Evolutionary conservation across 768 basidiomycete species (phyloP), one percentile per base, ranked within the genome.

Genomic region (Termitomyces sp.): DNA sequence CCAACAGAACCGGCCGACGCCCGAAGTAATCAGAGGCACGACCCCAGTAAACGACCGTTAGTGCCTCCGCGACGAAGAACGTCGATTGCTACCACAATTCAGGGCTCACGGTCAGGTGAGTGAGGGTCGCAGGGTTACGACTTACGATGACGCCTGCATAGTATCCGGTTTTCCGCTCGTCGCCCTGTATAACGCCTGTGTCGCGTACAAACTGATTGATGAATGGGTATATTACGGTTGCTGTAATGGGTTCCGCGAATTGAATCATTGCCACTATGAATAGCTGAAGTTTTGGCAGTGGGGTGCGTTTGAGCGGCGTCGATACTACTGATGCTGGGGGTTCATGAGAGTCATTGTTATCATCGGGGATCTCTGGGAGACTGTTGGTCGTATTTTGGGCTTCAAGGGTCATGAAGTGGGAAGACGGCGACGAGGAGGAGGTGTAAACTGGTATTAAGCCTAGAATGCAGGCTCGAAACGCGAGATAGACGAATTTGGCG

Each of bases 91-190:
- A 34, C 29, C 22, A 37, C 20, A 31, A 20, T 41, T 16, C 16
- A 29, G 24, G 12, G 34, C 3, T 26, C 18, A 34, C 2, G 18
- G 10, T 39, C 24, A 26, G n/a, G 39, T 8, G 12, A 5, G 14
- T 8, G 18, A 37, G 7, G 36, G n/a, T 34, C 39, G 0, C 68
- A 65, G 20, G 62, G 27, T 41, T 10, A n/a, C 31, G 4, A 63
- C 72, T 60, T 55, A 79, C 79, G 31, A 80, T 74, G 29, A 79
- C 57, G 5, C 79, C 79, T 43, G 77, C 79, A 63, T 76, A 81
- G 61, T 79, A 80, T 3, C 79, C 79, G 5, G 74, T 77, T 58
- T 72, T 75, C 5, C 63, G 67, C 59, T 79, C 78, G 47, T 80
- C 75, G 3, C 78, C 77, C 20, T 67, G 62, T 4, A 75, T 77